Base-by-base conservation (phyloP, 371 early-diverging fungal species). In the Saksenaea oblongispora region DNA sequence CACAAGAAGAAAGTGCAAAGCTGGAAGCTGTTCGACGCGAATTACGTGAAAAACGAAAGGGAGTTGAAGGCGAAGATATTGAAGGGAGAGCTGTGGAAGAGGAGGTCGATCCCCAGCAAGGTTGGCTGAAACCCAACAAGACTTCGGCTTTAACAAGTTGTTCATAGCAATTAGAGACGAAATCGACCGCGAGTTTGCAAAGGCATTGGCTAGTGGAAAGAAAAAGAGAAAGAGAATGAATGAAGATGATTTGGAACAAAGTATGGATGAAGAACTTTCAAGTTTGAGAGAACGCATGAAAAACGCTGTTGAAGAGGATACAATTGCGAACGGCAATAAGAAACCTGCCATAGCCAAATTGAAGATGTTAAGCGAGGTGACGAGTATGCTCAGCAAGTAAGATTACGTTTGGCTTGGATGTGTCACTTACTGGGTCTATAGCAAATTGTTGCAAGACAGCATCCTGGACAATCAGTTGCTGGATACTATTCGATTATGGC, bases 391-490 rank as follows among this genome's bases (percentile, higher is more conserved):
- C 58, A 79, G 87, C 69, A 93, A 93, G 86, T 88, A 82, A 59
- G 67, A 3, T 44, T 15, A 42, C 3, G 34, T 24, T 26, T 47
- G n/a, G 39, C n/a, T 22, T 8, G 22, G 22, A 27, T 39, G 1
- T 26, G 37, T 35, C 22, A 44, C 8, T 59, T 54, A 11, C 0
- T 24, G n/a, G 18, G 26, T n/a, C 11, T 44, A 44, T 42, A 87
- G 84, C 53, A 76, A 87, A 22, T 80, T 86, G 55, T 74, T 87
- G 13, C 84, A 89, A 51, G 91, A 89, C 57, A 78, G 80, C 17
- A 87, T 94, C 61, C 62, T 99, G 59, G 97, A 98, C 56, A 91
- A 91, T 65, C 89, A 91, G 56, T 87, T 99, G 17, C 78, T 99
- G 59, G 91, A 91, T 34, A 87, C 90, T 15, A 91, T 99, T 64